phyloP scores from a whole-genome alignment of 139 green algal genomes.

The Chlorella sp. region DNA sequence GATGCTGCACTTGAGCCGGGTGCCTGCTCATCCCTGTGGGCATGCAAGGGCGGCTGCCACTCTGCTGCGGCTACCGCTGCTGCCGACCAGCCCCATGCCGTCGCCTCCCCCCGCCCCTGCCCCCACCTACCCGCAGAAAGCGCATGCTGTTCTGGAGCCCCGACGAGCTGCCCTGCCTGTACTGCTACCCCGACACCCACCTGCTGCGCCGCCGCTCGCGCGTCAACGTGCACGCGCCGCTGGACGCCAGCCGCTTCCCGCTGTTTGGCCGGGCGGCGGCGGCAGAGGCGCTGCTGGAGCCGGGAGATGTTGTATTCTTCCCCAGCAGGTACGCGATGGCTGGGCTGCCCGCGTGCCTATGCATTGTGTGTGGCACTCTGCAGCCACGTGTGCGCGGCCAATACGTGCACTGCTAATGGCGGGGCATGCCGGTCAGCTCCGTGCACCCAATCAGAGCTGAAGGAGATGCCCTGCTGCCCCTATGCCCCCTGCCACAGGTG shows the following conservation, averaged over 20 bases:
- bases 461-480: background rate
- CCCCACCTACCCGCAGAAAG: background rate
- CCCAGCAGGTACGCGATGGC: background rate
- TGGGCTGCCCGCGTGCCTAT: background rate
- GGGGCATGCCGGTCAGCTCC: background rate
- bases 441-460: background rate
- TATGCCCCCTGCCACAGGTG: background rate
- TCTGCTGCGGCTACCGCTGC: too few species aligned
- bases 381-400: background rate
- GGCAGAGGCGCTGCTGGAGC: slow-evolving; percentile 11
- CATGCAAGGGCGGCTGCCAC: too few species aligned
- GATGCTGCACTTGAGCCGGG: too few species aligned
- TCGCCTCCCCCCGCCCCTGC: background rate
- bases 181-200: slow-evolving; percentile 26
- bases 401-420: background rate
- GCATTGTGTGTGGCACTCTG: background rate
- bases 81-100: too few species aligned
- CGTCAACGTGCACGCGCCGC: slow-evolving; percentile 20
- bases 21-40: too few species aligned
- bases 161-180: slow-evolving; percentile 12
- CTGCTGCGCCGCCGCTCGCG: slow-evolving; percentile 25
- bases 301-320: slow-evolving; percentile 20
- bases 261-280: background rate
- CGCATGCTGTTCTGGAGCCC: slow-evolving; percentile 30
- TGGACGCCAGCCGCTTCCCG: slow-evolving; percentile 1